phyloP scores from a whole-genome alignment of 139 green algal genomes.

The Protoeuglena noctilucae region DNA sequence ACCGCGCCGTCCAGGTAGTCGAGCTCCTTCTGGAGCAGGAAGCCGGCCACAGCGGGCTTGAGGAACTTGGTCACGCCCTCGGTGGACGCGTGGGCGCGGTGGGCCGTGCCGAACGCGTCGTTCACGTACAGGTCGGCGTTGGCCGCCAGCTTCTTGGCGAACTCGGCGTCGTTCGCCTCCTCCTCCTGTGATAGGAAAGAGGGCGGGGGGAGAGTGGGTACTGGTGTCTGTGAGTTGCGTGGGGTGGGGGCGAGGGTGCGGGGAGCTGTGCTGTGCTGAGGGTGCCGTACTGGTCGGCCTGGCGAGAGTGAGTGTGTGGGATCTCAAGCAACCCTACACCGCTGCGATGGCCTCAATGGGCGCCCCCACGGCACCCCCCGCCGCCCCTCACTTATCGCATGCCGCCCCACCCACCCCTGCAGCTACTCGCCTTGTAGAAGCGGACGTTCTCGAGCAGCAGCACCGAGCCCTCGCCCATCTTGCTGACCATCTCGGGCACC shows the following conservation, averaged over 20 bases:
- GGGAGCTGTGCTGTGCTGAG: no score
- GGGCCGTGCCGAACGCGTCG: constrained; percentile 95
- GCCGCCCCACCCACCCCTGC: no score
- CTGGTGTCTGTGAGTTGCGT: no score
- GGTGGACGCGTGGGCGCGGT: constrained; percentile 94
- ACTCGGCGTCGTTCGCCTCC: constrained; percentile 87
- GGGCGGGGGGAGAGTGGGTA: no score
- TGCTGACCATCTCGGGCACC: constrained; percentile 51
- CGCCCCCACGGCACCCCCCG: no score
- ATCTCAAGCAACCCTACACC: no score
- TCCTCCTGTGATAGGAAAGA: no score
- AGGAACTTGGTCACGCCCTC: constrained; percentile 92
- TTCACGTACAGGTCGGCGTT: constrained; percentile 94
- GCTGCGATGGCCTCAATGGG: no score
- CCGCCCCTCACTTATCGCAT: no score
- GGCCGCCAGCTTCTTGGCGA: constrained; percentile 86
- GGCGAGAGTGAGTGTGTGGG: no score
- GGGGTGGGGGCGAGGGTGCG: no score
- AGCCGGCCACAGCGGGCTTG: constrained; percentile 50
- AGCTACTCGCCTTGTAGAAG: constrained; percentile 89
- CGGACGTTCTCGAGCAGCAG: constrained; percentile 87
- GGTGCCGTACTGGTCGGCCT: no score
- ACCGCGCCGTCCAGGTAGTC: constrained; percentile 86
- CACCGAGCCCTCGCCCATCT: constrained; percentile 65
- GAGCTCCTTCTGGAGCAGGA: constrained; percentile 94